Conservation (phyloP, 2,329 filamentous ascomycete genomes). For the Nakataea oryzae region DNA sequence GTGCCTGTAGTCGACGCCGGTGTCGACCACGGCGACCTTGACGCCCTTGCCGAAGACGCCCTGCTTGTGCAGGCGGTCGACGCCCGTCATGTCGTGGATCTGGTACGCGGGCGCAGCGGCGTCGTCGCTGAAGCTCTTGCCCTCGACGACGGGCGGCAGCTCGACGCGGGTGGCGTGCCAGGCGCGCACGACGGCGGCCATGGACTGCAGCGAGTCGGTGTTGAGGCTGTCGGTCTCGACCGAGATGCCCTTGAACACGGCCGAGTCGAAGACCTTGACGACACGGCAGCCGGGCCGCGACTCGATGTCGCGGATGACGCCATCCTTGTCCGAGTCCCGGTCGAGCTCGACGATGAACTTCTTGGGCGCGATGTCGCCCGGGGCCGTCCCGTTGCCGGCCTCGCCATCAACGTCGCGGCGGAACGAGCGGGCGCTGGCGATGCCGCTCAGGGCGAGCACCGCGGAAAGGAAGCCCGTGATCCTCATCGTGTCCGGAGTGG, state of each 20-base stretch:
- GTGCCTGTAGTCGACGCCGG: conserved; percentile 8
- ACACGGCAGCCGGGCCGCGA: background rate
- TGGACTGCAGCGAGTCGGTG: conserved; percentile 4
- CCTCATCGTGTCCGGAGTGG: background rate
- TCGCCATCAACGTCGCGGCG: background rate
- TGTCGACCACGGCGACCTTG: conserved; percentile 9
- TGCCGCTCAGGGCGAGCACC: background rate
- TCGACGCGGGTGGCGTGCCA: conserved; percentile 4
- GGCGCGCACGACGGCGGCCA: conserved; percentile 3
- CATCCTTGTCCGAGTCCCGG: background rate
- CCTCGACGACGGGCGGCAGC: conserved; percentile 1
- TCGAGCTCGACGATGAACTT: conserved; percentile 3
- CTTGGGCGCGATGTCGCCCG: background rate
- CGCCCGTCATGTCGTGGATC: conserved; percentile 10
- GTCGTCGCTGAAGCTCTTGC: conserved; percentile 1
- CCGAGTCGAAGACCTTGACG: conserved; percentile 1
- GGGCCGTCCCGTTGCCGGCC: background rate
- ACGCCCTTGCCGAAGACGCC: conserved; percentile 11
- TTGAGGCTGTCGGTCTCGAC: conserved; percentile 4
- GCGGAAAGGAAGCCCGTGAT: background rate
- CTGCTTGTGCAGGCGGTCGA: conserved; percentile 9
- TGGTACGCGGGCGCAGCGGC: conserved; percentile 4
- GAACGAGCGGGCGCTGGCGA: background rate
- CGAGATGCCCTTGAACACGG: conserved; percentile 4
- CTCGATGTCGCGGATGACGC: background rate